These are phyloP conservation scores for Metarhizium guizhouense DNA, from an alignment of 2,329 filamentous ascomycete species.

Conservation along the genomic window DNA sequence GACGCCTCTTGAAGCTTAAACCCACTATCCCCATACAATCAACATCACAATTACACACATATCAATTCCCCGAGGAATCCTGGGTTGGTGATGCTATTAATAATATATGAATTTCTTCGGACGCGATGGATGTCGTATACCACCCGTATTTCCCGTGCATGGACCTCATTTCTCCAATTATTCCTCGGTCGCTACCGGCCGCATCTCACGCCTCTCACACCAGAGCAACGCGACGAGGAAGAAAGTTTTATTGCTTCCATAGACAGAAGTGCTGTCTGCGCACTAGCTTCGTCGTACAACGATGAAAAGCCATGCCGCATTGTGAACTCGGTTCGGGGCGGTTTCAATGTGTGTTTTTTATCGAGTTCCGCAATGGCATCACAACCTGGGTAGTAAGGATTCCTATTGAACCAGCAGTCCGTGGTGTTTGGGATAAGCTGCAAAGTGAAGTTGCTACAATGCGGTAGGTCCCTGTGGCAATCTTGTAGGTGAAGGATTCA, in stretches of 20 bases:
- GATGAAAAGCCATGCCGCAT: not conserved
- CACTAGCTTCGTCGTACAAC: not conserved
- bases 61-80: not conserved
- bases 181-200: not conserved
- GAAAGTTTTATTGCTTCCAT: not conserved
- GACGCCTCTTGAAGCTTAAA: not conserved
- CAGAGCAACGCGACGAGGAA: not conserved
- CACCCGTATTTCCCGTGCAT: not conserved
- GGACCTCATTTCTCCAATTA: not conserved
- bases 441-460: not conserved
- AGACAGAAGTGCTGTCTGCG: not conserved
- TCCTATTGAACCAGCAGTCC: not conserved
- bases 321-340: not conserved
- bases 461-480: not conserved
- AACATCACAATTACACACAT: not conserved
- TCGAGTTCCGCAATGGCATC: not conserved
- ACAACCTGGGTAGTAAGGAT: not conserved
- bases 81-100: not conserved
- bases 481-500: not conserved
- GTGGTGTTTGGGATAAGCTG: not conserved
- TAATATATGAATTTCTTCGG: not conserved
- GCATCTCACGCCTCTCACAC: not conserved
- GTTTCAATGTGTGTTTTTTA: not conserved
- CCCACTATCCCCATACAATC: too few species aligned
- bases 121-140: not conserved